These are phyloP conservation scores for Cyberlindnera mississippiensis DNA, from an alignment of 805 yeast species.

Conservation along the genomic window DNA sequence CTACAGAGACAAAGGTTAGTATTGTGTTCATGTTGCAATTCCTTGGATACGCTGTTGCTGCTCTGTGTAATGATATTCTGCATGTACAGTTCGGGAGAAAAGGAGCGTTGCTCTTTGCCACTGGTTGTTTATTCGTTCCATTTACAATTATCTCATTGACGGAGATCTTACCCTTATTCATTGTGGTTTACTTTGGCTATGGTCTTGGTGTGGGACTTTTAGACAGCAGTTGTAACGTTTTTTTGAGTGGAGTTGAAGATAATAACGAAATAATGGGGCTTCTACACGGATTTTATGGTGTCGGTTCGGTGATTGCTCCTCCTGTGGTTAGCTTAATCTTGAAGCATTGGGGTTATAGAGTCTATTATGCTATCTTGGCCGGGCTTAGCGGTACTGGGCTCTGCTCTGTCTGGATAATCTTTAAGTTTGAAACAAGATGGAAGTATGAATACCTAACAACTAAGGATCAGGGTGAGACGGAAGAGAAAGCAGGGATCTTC, in stretches of 20 bases:
- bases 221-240: conserved; percentile 54
- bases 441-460: conserved; percentile 28
- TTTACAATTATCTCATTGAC: conserved; percentile 35
- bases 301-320: conserved; percentile 70
- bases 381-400: conserved; percentile 22
- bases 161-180: conserved; percentile 38
- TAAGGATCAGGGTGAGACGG: conserved; percentile 19
- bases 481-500: conserved; percentile 14
- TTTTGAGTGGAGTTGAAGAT: conserved; percentile 42
- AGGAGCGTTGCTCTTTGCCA: conserved; percentile 40
- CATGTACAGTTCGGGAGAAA: conserved; percentile 45
- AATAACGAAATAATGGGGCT: conserved; percentile 57
- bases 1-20: conserved; percentile 47
- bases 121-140: conserved; percentile 32
- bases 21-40: conserved; percentile 49
- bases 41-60: conserved; percentile 52
- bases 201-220: conserved; percentile 57
- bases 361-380: conserved; percentile 9
- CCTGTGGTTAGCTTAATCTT: conserved; percentile 48
- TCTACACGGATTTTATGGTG: conserved; percentile 67
- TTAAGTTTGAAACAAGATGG: conserved; percentile 38
- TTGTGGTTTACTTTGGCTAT: conserved; percentile 34
- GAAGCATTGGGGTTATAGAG: conserved; percentile 24
- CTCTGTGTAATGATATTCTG: conserved; percentile 41
- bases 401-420: conserved; percentile 37